A percentile compares a stretch with the other conserved stretches of the same genome.
Conservation (phyloP, 345 rosid species). For the Punica granatum region DNA sequence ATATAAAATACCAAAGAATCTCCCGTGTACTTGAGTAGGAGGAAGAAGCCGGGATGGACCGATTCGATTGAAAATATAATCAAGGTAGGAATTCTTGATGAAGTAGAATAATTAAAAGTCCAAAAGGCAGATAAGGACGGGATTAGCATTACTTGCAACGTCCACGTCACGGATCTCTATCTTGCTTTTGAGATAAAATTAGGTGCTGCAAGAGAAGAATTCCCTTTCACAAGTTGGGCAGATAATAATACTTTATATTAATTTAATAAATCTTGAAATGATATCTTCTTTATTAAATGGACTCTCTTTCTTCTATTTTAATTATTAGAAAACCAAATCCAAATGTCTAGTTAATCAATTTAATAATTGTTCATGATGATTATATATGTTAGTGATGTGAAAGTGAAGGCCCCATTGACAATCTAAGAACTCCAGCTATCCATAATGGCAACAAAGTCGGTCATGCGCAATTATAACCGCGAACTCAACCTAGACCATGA, state of each 20-base stretch:
- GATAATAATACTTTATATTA: neutral
- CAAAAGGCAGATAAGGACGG: neutral
- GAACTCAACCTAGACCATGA: neutral
- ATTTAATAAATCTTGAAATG: neutral
- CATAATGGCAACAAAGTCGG: neutral
- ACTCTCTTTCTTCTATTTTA: neutral
- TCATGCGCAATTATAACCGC: neutral
- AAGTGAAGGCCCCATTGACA: neutral
- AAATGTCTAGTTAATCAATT: neutral
- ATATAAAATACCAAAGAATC: no score
- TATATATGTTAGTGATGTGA: neutral
- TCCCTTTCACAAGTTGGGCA: neutral
- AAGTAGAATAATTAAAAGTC: neutral
- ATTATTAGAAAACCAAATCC: neutral
- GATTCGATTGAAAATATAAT: no score
- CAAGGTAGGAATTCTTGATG: no score
- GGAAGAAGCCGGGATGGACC: no score
- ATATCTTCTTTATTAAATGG: no score
- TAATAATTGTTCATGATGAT: neutral
- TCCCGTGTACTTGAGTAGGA: no score
- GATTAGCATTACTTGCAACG: neutral
- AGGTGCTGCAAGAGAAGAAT: neutral
- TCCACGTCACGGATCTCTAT: conserved; percentile 1
- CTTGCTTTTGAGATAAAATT: neutral
- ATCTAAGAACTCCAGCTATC: neutral